Evolutionary conservation across 2,329 filamentous ascomycete species (phyloP), one percentile per base, ranked within the genome.

Genomic region (Keithomyces neogunnii): DNA sequence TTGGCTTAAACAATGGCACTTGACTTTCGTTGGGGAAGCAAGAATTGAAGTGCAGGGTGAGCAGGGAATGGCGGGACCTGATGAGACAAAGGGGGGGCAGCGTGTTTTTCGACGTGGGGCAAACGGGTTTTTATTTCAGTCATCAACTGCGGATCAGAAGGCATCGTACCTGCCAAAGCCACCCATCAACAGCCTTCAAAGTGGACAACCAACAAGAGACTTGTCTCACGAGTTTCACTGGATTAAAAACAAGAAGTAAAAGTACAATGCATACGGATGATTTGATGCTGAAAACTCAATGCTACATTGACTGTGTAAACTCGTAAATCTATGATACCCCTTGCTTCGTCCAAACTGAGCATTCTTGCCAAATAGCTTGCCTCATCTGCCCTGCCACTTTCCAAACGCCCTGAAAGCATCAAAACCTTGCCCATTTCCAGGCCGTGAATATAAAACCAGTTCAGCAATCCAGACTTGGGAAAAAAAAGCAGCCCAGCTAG

Each of bases 301-400:
- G 48, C 44, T 28, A 47, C 45, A 53, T 47, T 44, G 47, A 52
- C 49, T 47, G n/a, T 50, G 45, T 45, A 40, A 35, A 39, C 38
- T 40, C 44, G 50, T 53, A 53, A 47, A 50, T 53, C 45, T 50
- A 47, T 48, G 28, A 47, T 53, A 35, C 40, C 33, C 19, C 19
- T 19, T 19, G 19, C 19, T 33, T 50, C 39, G 5, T 53, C 48
- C 38, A 29, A 39, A 30, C 35, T 39, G 44, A 47, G 45, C 45
- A 47, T 29, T 50, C 39, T 48, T 36, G 44, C 31, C n/a, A 45
- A 43, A 50, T 47, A 48, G 32, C 48, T 47, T 45, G 32, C 48
- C 39, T 52, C 36, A 47, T 47, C 5, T 44, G 11, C 30, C 26
- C 40, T 44, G 9, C 9, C 26, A 36, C 47, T 13, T 45, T 33